A percentile compares a stretch with the other conserved stretches of the same genome.
phyloP scores from a whole-genome alignment of 2,329 filamentous ascomycete species.

The Aspergillus viridinutans region DNA sequence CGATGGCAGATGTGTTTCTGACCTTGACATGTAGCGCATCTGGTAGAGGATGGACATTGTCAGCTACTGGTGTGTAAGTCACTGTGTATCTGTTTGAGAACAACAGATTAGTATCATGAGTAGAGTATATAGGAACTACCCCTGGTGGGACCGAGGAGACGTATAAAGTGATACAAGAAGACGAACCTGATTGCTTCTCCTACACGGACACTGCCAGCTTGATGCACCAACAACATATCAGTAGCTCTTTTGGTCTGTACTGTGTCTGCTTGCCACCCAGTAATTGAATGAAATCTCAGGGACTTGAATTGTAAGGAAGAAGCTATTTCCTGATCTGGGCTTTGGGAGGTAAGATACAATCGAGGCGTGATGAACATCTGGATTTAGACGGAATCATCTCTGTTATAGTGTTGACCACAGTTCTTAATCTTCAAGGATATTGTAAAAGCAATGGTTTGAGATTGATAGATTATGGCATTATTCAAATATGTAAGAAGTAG shows the following conservation, averaged over 20 bases:
- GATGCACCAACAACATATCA: constrained; percentile 83
- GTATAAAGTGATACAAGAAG: background rate
- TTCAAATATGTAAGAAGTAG: too few species aligned
- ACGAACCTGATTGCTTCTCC: constrained; percentile 84
- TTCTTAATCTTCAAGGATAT: background rate
- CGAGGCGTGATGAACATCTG: constrained; percentile 43
- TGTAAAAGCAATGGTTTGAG: background rate
- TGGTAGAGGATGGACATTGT: constrained; percentile 85
- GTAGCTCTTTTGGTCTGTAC: constrained; percentile 18
- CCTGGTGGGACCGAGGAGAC: background rate
- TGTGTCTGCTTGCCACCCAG: constrained; percentile 31
- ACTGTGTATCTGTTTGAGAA: constrained; percentile 60
- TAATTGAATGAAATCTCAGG: constrained; percentile 28
- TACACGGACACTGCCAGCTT: constrained; percentile 86
- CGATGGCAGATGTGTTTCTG: constrained; percentile 86
- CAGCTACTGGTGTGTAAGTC: constrained; percentile 83
- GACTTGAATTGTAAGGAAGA: constrained; percentile 15
- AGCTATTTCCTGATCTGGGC: constrained; percentile 22
- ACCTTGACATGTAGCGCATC: constrained; percentile 77
- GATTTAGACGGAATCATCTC: constrained; percentile 17
- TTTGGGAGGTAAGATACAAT: constrained; percentile 41
- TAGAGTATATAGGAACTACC: background rate
- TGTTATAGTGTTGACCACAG: constrained; percentile 12
- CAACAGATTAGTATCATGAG: background rate
- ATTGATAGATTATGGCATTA: background rate